A percentile compares a stretch with the other conserved stretches of the same genome.
phyloP scores from a whole-genome alignment of 2,329 filamentous ascomycete species.

The Rosellinia necatrix region DNA sequence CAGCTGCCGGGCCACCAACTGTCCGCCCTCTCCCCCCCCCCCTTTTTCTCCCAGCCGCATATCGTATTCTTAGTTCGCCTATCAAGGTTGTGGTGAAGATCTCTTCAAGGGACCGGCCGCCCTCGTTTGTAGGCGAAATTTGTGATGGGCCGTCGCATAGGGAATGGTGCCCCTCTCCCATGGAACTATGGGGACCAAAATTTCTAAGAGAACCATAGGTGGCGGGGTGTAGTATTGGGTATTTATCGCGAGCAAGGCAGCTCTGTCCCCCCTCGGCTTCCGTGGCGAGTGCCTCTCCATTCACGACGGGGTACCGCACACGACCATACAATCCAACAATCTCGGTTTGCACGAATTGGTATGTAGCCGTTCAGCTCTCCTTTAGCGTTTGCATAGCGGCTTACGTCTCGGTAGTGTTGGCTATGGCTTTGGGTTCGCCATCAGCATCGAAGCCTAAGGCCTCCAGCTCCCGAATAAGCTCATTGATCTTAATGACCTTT shows the following conservation, averaged over 20 bases:
- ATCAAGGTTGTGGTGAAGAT: neutral
- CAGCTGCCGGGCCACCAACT: no score
- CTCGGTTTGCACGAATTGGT: neutral
- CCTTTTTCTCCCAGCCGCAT: no score
- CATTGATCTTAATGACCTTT: slow-evolving; percentile 96
- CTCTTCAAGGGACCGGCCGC: neutral
- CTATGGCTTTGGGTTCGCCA: slow-evolving; percentile 58
- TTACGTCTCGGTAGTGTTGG: neutral
- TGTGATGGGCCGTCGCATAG: neutral
- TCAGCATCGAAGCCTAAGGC: slow-evolving; percentile 82
- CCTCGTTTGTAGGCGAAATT: neutral
- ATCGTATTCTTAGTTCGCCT: neutral
- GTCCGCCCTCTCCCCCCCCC: no score
- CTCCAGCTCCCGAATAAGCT: slow-evolving; percentile 87
- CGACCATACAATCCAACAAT: neutral
- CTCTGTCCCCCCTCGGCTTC: slow-evolving; percentile 30
- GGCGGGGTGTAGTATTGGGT: slow-evolving; percentile 41
- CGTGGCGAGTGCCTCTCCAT: neutral
- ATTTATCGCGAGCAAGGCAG: slow-evolving; percentile 6
- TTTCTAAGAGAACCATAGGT: slow-evolving; percentile 14
- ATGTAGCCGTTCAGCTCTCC: slow-evolving; percentile 14
- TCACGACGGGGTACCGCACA: neutral
- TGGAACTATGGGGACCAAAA: neutral
- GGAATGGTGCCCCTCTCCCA: neutral
- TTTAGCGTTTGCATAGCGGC: slow-evolving; percentile 4